Conservation (phyloP, 2,329 filamentous ascomycete species). For the Colletotrichum musicola region DNA sequence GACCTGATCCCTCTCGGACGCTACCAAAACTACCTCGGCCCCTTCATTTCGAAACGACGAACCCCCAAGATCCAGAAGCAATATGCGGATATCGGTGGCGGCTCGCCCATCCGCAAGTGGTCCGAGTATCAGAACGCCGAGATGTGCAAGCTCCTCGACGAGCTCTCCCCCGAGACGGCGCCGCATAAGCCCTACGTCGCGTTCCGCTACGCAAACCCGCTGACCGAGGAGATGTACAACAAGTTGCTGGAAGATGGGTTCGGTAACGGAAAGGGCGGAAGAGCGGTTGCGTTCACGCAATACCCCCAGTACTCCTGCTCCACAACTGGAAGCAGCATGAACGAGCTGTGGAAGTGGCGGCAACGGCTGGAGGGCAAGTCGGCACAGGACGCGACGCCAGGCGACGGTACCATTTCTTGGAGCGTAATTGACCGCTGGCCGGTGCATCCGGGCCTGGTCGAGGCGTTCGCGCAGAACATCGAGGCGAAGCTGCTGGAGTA, state of each 20-base stretch:
- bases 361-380: constrained; percentile 86
- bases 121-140: constrained; percentile 93
- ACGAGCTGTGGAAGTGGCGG: constrained; percentile 98
- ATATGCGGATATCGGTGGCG: constrained; percentile 94
- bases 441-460: constrained; percentile 87
- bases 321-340: constrained; percentile 94
- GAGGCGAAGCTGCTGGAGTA: constrained; percentile 87
- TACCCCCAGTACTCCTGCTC: constrained; percentile 99
- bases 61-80: constrained; percentile 98
- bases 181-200: constrained; percentile 98
- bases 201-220: constrained; percentile 92
- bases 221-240: constrained; percentile 95
- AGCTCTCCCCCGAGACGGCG: constrained; percentile 90
- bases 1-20: constrained; percentile 96
- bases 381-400: constrained; percentile 61
- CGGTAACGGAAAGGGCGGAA: constrained; percentile 87
- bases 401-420: constrained; percentile 85
- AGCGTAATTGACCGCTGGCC: constrained; percentile 99
- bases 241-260: constrained; percentile 89
- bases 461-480: constrained; percentile 93
- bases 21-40: constrained; percentile 90
- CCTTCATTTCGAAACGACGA: constrained; percentile 84
- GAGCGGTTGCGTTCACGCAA: constrained; percentile 96
- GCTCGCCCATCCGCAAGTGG: constrained; percentile 98
- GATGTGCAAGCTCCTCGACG: constrained; percentile 98